A percentile compares a stretch with the other conserved stretches of the same genome.
These are phyloP conservation scores for Coemansia sp. DNA, from an alignment of 192 early-diverging fungal species.

Conservation along the genomic window DNA sequence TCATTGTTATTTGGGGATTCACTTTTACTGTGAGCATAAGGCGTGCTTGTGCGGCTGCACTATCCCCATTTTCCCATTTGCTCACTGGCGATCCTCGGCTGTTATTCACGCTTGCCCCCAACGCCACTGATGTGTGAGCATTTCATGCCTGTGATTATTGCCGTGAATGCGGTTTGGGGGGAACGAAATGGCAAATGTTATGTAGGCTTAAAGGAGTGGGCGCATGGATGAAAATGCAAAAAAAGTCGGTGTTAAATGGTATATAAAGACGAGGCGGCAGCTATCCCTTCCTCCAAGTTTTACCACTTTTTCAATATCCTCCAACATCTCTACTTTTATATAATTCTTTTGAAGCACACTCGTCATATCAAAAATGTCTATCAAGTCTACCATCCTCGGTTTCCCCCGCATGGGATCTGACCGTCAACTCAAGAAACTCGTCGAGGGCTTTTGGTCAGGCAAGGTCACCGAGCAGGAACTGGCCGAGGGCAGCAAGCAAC, in stretches of 20 bases:
- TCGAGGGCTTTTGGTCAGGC: conserved; percentile 91
- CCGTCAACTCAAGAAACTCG: conserved; percentile 94
- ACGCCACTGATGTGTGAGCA: conserved; percentile 18
- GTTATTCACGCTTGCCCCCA: conserved; percentile 3
- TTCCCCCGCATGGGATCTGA: conserved; percentile 95
- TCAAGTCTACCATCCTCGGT: conserved; percentile 64
- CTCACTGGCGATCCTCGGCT: conserved; percentile 4
- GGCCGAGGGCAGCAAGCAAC: conserved; percentile 63
- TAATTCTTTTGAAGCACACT: background rate
- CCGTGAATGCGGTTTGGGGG: conserved; percentile 8
- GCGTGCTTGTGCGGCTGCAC: background rate
- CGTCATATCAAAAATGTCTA: conserved; percentile 18
- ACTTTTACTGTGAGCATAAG: background rate
- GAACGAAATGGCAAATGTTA: conserved; percentile 1
- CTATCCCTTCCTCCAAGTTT: background rate
- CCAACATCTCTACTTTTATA: background rate
- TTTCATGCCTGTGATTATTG: conserved; percentile 9
- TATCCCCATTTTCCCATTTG: conserved; percentile 6
- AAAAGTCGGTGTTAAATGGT: background rate
- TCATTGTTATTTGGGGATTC: background rate
- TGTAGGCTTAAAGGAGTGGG: background rate
- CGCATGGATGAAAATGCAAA: conserved; percentile 1
- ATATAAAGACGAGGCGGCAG: background rate
- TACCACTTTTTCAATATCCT: conserved; percentile 1
- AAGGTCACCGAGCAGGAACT: conserved; percentile 78